Base-by-base conservation (phyloP, 169 alveolate genomes). In the Nephromyces sp. region DNA sequence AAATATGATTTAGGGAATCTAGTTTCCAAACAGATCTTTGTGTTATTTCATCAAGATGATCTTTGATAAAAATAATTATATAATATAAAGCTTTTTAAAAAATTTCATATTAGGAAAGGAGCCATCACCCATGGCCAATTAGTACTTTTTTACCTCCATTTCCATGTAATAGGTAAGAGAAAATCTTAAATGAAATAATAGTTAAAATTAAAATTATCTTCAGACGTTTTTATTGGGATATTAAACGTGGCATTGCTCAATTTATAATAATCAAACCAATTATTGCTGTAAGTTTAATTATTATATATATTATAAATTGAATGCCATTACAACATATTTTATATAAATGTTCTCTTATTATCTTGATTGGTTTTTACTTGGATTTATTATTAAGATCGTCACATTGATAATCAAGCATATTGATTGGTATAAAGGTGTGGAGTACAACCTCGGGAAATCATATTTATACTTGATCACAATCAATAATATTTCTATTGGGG, bases 241-340 rank as follows among this genome's bases (percentile, higher is more conserved):
- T 86, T 43, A 77, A 79, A 52, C 70, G 72, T 35, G 89, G 90
- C 29, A 84, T 77, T 6, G 78, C 83, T 4, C 72, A 86, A 57
- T 86, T 86, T 52, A 87, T 81, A 4, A 35, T 86, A 22, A 43
- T 86, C 1, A 83, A 79, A 28, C 91, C 91, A 1, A 8, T 78
- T 3, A 81, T 86, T 3, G 72, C 89, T 21, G 75, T 75, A 0
- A 64, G 80, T 31, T 80, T 84, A 0, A 51, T 8, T 8, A 21
- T 8, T 8, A 62, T 62, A n/a, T 62, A 8, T 15, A 8, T n/a
- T 8, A 15, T 21, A 8, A 8, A 24, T 21, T 8, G 15, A n/a
- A 8, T n/a, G 15, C 28, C 8, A 21, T n/a, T 8, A 15, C 28
- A 8, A n/a, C 8, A 21, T 24, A 8, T 21, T 6, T 27, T 5